Evolutionary conservation across 2,329 filamentous ascomycete species (phyloP).

Genomic region (Thermoascus crustaceus): DNA sequence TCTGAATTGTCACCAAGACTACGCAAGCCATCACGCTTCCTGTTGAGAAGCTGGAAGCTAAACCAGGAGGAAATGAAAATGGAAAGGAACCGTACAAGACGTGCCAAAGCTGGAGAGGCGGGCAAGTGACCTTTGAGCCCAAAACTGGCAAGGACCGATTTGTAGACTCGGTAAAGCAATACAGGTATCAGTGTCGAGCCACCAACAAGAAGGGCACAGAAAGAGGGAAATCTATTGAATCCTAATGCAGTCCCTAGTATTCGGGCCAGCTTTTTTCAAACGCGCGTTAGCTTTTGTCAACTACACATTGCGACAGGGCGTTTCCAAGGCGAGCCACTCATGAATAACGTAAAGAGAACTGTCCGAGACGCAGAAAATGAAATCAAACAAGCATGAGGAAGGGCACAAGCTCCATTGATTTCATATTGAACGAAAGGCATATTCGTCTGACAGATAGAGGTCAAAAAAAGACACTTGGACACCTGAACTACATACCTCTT

Average conservation of each 20-base stretch:
- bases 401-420: too few relatives aligned
- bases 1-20: constrained; percentile 6
- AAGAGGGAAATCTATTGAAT: constrained; percentile 44
- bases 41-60: constrained; percentile 43
- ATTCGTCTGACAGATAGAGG: constrained; percentile 6
- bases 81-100: constrained; percentile 34
- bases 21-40: constrained; percentile 17
- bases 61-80: constrained; percentile 43
- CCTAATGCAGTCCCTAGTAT: constrained; percentile 34
- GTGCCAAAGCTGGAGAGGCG: constrained; percentile 12
- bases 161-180: constrained; percentile 19
- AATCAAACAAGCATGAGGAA: too few relatives aligned
- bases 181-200: constrained; percentile 42
- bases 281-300: too few relatives aligned
- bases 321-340: too few relatives aligned
- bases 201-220: constrained; percentile 45
- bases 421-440: background rate
- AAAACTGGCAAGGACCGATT: constrained; percentile 14
- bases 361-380: too few relatives aligned
- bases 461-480: constrained; percentile 1
- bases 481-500: constrained; percentile 25
- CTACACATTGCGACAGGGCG: too few relatives aligned
- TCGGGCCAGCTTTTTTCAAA: constrained; percentile 27
- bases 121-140: constrained; percentile 11
- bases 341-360: too few relatives aligned